These are phyloP conservation scores for Sanguinoderma infundibulare DNA, from an alignment of 1,284 basidiomycete genomes.

Conservation along the genomic window DNA sequence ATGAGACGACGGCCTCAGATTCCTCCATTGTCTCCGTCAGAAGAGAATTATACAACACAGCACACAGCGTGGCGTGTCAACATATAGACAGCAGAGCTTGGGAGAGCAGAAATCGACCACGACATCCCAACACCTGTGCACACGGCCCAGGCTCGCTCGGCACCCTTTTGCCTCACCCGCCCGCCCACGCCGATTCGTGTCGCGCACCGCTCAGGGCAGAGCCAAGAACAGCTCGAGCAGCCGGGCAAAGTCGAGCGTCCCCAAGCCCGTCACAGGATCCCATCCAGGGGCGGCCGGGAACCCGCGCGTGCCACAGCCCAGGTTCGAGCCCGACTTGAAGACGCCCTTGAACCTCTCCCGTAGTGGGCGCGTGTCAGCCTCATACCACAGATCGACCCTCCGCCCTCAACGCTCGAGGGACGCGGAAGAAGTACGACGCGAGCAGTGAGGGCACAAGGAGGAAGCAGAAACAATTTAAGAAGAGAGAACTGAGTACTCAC, in stretches of 20 bases:
- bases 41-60: no score
- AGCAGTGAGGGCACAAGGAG: conserved; percentile 30
- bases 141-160: no score
- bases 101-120: no score
- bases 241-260: conserved; percentile 31
- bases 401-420: background rate
- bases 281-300: conserved; percentile 40
- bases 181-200: no score
- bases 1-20: no score
- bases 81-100: no score
- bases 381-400: background rate
- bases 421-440: no score
- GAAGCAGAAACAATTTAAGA: background rate
- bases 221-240: conserved; percentile 15
- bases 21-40: no score
- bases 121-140: no score
- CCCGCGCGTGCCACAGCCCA: conserved; percentile 42
- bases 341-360: conserved; percentile 35
- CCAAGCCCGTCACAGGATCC: conserved; percentile 39
- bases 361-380: background rate
- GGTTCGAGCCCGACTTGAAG: conserved; percentile 48
- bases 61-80: no score
- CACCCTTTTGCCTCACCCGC: no score
- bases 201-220: conserved; percentile 14
- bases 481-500: conserved; percentile 33